These are phyloP conservation scores for Penicillium turbatum DNA, from an alignment of 495 filamentous ascomycete species.

Conservation along the genomic window DNA sequence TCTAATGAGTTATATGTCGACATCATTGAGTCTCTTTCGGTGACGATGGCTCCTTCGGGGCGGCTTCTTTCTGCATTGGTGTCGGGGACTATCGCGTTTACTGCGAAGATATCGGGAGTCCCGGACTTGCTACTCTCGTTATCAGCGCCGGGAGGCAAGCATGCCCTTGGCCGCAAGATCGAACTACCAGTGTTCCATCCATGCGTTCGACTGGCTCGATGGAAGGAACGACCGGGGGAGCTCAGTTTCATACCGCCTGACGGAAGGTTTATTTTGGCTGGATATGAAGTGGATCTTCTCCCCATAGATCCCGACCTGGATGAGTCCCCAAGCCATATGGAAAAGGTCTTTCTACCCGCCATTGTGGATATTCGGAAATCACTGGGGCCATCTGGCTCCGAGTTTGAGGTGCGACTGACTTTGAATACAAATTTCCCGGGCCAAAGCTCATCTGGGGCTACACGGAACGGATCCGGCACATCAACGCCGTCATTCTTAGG, in stretches of 20 bases:
- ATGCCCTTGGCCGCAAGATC: slow-evolving; percentile 66
- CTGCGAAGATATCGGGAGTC: slow-evolving; percentile 87
- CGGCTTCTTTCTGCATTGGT: slow-evolving; percentile 80
- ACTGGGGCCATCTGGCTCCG: slow-evolving; percentile 65
- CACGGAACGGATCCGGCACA: slow-evolving; percentile 44
- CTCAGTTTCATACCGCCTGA: slow-evolving; percentile 94
- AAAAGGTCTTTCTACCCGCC: slow-evolving; percentile 76
- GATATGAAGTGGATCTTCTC: slow-evolving; percentile 90
- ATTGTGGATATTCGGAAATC: slow-evolving; percentile 75
- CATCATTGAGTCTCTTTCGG: slow-evolving; percentile 81
- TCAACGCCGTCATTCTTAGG: slow-evolving; percentile 61
- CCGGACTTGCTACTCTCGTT: slow-evolving; percentile 84
- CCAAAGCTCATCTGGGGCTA: slow-evolving; percentile 26
- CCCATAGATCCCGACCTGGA: slow-evolving; percentile 51
- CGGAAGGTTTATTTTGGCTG: slow-evolving; percentile 88
- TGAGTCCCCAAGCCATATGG: slow-evolving; percentile 44
- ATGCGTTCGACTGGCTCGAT: slow-evolving; percentile 79
- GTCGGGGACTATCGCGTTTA: slow-evolving; percentile 91
- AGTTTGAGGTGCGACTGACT: slow-evolving; percentile 83
- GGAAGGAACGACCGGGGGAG: slow-evolving; percentile 83
- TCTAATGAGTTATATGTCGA: slow-evolving; percentile 98
- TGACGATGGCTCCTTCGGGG: slow-evolving; percentile 86
- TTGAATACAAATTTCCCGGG: slow-evolving; percentile 60
- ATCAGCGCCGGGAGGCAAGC: slow-evolving; percentile 68
- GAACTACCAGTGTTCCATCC: slow-evolving; percentile 95